These are phyloP conservation scores for Sinapis alba DNA, from an alignment of 441 rosid genomes.

Conservation along the genomic window DNA sequence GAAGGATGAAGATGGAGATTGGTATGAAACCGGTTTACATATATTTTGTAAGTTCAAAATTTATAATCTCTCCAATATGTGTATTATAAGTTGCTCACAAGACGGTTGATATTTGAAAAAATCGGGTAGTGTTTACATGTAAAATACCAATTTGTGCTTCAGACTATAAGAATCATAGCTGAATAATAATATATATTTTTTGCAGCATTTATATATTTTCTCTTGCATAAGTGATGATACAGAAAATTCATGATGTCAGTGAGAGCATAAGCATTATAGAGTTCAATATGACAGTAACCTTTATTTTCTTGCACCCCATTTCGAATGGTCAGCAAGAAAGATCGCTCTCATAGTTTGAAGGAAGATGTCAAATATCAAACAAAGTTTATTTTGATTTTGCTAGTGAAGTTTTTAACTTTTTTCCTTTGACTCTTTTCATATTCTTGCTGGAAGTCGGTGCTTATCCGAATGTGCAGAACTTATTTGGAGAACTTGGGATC, in stretches of 20 bases:
- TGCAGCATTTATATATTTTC: neutral
- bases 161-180: neutral
- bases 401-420: neutral
- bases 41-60: slow-evolving; percentile 80
- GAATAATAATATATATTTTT: too few species aligned
- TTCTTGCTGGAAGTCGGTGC: slow-evolving; percentile 80
- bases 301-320: too few species aligned
- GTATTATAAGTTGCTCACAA: neutral
- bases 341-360: neutral
- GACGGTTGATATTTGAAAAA: neutral
- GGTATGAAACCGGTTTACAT: slow-evolving; percentile 96
- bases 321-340: neutral
- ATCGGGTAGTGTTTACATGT: neutral
- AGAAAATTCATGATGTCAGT: neutral
- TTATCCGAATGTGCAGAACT: slow-evolving; percentile 89
- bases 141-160: neutral
- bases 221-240: neutral
- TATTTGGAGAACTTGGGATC: slow-evolving; percentile 93
- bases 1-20: slow-evolving; percentile 93
- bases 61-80: neutral
- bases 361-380: neutral
- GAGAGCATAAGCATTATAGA: neutral
- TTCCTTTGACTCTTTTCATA: slow-evolving; percentile 10
- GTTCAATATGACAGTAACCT: neutral
- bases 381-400: neutral